phyloP scores from a whole-genome alignment of 345 rosid genomes.

The Ceriops tagal region DNA sequence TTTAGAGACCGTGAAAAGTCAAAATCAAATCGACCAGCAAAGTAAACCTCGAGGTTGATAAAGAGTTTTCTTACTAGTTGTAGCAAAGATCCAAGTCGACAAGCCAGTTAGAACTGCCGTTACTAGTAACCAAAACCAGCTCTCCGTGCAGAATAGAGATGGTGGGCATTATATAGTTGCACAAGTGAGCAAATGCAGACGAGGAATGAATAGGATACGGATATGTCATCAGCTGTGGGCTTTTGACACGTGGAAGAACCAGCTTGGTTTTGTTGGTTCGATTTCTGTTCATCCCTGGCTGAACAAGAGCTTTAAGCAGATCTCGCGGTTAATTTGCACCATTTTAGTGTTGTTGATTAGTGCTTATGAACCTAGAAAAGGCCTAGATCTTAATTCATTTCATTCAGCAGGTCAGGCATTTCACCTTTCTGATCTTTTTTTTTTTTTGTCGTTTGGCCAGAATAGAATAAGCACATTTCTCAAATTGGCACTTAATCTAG shows the following conservation, averaged over 20 bases:
- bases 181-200: not conserved
- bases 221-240: not conserved
- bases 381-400: not conserved
- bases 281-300: not conserved
- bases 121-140: not conserved
- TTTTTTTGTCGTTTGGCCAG: too few species aligned
- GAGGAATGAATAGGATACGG: not conserved
- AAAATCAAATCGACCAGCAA: constrained; percentile 1
- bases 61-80: not conserved
- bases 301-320: constrained; percentile 12
- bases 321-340: constrained; percentile 5
- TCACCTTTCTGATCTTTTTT: not conserved
- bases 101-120: constrained; percentile 21
- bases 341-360: not conserved
- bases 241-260: constrained; percentile 15
- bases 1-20: constrained; percentile 10
- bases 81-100: constrained; percentile 5
- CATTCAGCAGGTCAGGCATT: not conserved
- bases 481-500: too few species aligned
- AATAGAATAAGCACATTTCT: too few species aligned
- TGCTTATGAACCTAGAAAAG: not conserved
- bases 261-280: not conserved
- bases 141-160: not conserved
- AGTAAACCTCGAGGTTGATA: not conserved
- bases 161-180: constrained; percentile 2